These are phyloP conservation scores for Dendryphion nanum DNA, from an alignment of 2,329 filamentous ascomycete genomes.

Conservation along the genomic window DNA sequence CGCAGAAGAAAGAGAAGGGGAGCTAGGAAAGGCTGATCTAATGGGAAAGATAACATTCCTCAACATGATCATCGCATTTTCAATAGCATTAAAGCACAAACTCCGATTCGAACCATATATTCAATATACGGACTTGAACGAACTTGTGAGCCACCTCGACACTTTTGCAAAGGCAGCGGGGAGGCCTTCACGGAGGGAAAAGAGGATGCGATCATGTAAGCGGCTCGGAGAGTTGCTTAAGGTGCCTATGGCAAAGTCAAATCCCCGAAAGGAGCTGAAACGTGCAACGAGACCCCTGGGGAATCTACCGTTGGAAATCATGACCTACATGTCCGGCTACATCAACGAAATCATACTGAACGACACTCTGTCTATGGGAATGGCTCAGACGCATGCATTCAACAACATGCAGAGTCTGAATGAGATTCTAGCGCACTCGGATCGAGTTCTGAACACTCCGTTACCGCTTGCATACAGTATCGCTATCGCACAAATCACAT, in stretches of 20 bases:
- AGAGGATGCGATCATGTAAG: slow-evolving; percentile 52
- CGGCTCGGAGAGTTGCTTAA: slow-evolving; percentile 69
- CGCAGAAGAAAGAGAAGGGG: slow-evolving; percentile 57
- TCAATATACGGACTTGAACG: slow-evolving; percentile 70
- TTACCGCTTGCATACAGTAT: slow-evolving; percentile 82
- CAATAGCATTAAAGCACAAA: slow-evolving; percentile 74
- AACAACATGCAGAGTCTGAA: slow-evolving; percentile 64
- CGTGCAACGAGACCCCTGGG: slow-evolving; percentile 69
- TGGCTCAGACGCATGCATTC: slow-evolving; percentile 60
- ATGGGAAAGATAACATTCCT: slow-evolving; percentile 70
- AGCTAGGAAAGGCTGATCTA: slow-evolving; percentile 63
- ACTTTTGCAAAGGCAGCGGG: slow-evolving; percentile 67
- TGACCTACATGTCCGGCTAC: slow-evolving; percentile 68
- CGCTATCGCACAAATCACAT: slow-evolving; percentile 81
- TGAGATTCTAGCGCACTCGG: slow-evolving; percentile 69
- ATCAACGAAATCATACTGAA: slow-evolving; percentile 60
- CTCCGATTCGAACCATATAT: slow-evolving; percentile 81
- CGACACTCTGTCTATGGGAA: slow-evolving; percentile 52
- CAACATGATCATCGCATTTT: slow-evolving; percentile 75
- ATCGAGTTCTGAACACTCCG: slow-evolving; percentile 78
- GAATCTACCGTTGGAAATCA: slow-evolving; percentile 79
- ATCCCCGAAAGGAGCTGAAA: slow-evolving; percentile 77
- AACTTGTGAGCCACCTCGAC: slow-evolving; percentile 69
- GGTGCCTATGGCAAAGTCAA: slow-evolving; percentile 71
- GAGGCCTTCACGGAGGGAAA: slow-evolving; percentile 34